Conservation (phyloP, 2,329 filamentous ascomycete genomes). For the Epichloe typhina region DNA sequence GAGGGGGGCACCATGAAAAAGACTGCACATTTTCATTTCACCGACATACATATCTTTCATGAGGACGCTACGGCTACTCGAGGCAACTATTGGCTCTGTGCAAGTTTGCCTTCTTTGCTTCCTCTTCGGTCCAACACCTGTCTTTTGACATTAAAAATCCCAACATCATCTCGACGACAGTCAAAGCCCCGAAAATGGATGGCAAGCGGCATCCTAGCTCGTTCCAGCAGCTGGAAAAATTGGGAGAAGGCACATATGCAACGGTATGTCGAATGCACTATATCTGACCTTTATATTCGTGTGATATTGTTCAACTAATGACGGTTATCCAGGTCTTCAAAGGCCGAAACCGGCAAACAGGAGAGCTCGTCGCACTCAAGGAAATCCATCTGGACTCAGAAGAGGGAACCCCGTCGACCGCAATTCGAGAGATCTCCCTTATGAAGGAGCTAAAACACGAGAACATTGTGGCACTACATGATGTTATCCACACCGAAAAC, state of each 20-base stretch:
- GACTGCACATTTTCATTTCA: too few species aligned
- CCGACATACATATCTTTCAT: not conserved
- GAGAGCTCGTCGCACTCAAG: conserved; percentile 91
- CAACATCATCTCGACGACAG: not conserved
- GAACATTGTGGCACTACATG: conserved; percentile 92
- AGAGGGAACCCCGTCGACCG: conserved; percentile 92
- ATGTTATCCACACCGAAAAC: conserved; percentile 99
- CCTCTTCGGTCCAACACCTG: not conserved
- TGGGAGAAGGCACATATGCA: conserved; percentile 96
- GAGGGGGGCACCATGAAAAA: too few species aligned
- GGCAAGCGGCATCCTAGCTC: conserved; percentile 86
- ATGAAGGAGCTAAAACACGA: conserved; percentile 99
- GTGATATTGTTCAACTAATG: conserved; percentile 6
- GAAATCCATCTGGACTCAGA: conserved; percentile 98
- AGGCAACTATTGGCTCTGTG: not conserved
- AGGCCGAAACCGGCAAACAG: conserved; percentile 91
- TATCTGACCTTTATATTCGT: not conserved
- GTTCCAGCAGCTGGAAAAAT: conserved; percentile 98
- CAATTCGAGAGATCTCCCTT: conserved; percentile 93
- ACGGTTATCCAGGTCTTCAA: conserved; percentile 68
- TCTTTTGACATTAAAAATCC: not conserved
- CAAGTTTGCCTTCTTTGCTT: too few species aligned
- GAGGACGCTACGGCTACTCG: not conserved
- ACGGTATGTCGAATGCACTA: conserved; percentile 43
- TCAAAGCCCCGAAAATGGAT: conserved; percentile 50